Evolutionary conservation across 345 rosid species (phyloP).

Genomic region (Cardamine chenopodiifolia): DNA sequence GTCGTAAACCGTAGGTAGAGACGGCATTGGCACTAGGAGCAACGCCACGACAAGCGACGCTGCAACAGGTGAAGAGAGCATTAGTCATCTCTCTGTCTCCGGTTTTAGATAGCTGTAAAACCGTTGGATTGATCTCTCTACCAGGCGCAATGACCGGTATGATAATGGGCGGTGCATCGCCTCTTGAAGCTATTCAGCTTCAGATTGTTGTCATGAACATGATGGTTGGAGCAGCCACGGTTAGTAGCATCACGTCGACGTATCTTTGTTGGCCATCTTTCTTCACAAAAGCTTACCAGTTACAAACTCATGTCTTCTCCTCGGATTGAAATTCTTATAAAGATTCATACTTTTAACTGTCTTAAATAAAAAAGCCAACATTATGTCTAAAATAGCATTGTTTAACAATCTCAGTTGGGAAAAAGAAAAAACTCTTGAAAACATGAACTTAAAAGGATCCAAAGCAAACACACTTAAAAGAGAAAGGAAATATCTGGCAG

Average conservation of each 20-base stretch:
- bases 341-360: neutral
- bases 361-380: neutral
- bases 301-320: slow-evolving; percentile 64
- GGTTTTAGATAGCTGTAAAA: slow-evolving; percentile 84
- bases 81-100: slow-evolving; percentile 85
- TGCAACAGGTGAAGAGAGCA: slow-evolving; percentile 74
- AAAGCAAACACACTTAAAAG: slow-evolving; percentile 21
- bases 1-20: slow-evolving; percentile 57
- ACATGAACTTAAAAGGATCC: slow-evolving; percentile 6
- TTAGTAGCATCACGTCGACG: slow-evolving; percentile 80
- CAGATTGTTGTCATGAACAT: slow-evolving; percentile 98
- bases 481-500: slow-evolving; percentile 14
- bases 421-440: neutral
- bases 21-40: slow-evolving; percentile 92
- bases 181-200: slow-evolving; percentile 83
- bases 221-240: slow-evolving; percentile 76
- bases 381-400: neutral
- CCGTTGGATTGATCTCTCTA: slow-evolving; percentile 85
- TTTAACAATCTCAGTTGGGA: neutral
- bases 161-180: slow-evolving; percentile 97
- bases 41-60: slow-evolving; percentile 76
- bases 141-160: slow-evolving; percentile 95
- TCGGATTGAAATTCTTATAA: slow-evolving; percentile 38
- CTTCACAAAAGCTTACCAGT: slow-evolving; percentile 81
- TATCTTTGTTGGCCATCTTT: slow-evolving; percentile 90